Conservation (phyloP, 768 basidiomycete genomes). For the Tulasnella sp. region DNA sequence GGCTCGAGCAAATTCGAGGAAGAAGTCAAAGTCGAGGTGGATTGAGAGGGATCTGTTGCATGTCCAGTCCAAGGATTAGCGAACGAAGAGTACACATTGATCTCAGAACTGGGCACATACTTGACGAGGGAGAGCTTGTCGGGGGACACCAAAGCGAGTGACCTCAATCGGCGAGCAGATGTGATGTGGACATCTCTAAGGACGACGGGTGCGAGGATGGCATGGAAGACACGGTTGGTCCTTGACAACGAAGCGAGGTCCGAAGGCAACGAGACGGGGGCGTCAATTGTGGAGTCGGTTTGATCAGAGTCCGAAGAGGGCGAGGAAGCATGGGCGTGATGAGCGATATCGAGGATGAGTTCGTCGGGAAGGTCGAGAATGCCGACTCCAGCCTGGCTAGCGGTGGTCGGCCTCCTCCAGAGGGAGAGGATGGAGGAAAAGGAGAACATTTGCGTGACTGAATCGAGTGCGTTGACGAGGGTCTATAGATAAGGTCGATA, state of each 20-base stretch:
- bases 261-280: neutral
- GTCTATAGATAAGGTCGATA: neutral
- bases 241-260: constrained; percentile 9
- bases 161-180: neutral
- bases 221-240: neutral
- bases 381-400: neutral
- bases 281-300: neutral
- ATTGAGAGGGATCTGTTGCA: constrained; percentile 5
- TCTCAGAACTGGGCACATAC: neutral
- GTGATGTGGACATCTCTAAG: constrained; percentile 13
- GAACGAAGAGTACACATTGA: neutral
- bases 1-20: constrained; percentile 8
- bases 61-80: neutral
- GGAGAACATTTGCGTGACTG: neutral
- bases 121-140: constrained; percentile 9
- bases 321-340: neutral
- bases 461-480: neutral
- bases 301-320: neutral
- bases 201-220: neutral
- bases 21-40: constrained; percentile 17
- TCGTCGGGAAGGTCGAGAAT: constrained; percentile 7
- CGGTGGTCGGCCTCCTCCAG: neutral
- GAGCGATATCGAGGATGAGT: constrained; percentile 9
- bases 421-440: constrained; percentile 4
- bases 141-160: neutral